Base-by-base conservation (phyloP, 2,329 filamentous ascomycete species). In the Diplocarpon rosae region DNA sequence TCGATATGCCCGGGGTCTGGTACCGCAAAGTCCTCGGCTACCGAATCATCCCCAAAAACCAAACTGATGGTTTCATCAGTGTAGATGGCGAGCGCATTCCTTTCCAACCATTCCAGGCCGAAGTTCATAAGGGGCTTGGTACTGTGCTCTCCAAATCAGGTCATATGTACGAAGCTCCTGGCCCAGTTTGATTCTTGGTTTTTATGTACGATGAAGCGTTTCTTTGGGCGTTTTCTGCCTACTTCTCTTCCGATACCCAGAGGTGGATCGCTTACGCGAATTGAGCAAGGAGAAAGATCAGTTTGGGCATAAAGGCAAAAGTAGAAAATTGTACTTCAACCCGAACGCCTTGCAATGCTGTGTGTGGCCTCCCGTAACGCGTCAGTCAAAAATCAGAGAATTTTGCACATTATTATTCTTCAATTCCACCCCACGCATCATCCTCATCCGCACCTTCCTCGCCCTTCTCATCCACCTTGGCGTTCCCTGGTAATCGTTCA, bases 1-100 rank as follows among this genome's bases (percentile, higher is more conserved):
- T 95, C 55, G 85, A 94, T 60, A 78, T 84, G 59, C 73, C 78
- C 0, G 73, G 84, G 32, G 83, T 95, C 11, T 72, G 73, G 27
- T 90, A 95, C 63, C 76, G 80, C 56, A 98, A 98, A 63, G 74
- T 95, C 3, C 73, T 75, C n/a, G 92, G 83, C 0, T 95, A 92
- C 61, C 76, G 92, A 34, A 81, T 98, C 51, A 80, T 81, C 3
- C 92, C 92, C 0, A 78, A 76, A 42, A 67, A 82, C 50, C 73
- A 80, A 56, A 68, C 75, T 32, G 73, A 80, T 50, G 90, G 90
- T 1, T 92, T 85, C 62, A 93, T 98, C 61, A 93, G 87, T 62
- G 87, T 98, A 52, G 92, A 96, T 59, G 92, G 92, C 31, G 92
- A 98, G 66, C 74, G 76, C 43, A 72, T 94, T 2, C 84, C 87